These are phyloP conservation scores for Metroxylon sagu DNA, from an alignment of 176 grass and related monocot genomes.

Conservation along the genomic window DNA sequence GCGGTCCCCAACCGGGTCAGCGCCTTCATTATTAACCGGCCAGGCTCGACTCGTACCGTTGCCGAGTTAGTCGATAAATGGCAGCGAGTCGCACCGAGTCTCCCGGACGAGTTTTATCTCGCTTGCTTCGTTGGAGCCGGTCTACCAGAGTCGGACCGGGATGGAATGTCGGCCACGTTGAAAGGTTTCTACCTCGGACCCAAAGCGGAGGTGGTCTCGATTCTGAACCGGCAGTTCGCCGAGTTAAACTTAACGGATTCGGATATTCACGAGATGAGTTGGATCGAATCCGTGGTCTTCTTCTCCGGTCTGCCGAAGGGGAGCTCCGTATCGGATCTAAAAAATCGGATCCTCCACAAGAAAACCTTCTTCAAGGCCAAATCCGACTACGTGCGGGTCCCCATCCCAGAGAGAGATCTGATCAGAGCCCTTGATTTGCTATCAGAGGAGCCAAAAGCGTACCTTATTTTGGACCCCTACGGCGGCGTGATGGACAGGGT, in stretches of 20 bases:
- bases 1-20: conserved; percentile 44
- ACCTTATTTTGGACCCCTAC: conserved; percentile 71
- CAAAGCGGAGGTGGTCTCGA: conserved; percentile 11
- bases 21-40: conserved; percentile 41
- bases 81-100: conserved; percentile 55
- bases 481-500: conserved; percentile 56
- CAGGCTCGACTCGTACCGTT: conserved; percentile 15
- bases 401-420: conserved; percentile 15
- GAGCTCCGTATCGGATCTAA: conserved; percentile 34
- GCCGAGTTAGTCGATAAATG: conserved; percentile 37
- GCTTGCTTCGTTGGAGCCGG: conserved; percentile 9
- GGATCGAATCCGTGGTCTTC: conserved; percentile 53
- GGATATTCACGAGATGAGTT: conserved; percentile 40
- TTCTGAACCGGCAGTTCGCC: conserved; percentile 26
- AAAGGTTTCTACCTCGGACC: conserved; percentile 62
- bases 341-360: conserved; percentile 26
- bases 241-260: conserved; percentile 28
- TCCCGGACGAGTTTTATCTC: conserved; percentile 71
- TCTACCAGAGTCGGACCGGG: too few species aligned
- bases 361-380: conserved; percentile 89
- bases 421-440: conserved; percentile 9
- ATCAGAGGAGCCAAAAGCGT: conserved; percentile 42
- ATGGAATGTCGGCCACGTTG: conserved; percentile 20
- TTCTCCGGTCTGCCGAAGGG: conserved; percentile 35
- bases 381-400: conserved; percentile 48